Evolutionary conservation across 2,329 filamentous ascomycete species (phyloP), one percentile per base, ranked within the genome.

Genomic region (Aspergillus fructus): DNA sequence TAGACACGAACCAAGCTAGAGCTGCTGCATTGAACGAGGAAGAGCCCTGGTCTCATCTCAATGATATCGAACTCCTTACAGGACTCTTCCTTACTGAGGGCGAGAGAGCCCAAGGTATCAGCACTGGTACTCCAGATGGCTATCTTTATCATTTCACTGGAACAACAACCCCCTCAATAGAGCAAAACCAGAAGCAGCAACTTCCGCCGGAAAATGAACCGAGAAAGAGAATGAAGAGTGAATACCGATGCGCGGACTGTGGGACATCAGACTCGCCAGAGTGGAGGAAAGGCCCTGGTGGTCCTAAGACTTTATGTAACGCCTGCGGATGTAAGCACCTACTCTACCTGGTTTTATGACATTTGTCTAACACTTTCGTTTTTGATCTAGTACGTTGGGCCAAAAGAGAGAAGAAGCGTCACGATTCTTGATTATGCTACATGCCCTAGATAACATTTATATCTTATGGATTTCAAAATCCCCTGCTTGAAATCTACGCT

Each of bases 221-320:
- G 75, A 96, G 88, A 72, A 87, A 96, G 80, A 96, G 96, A 73
- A 79, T 91, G 47, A 96, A 96, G 72, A 83, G 96, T 69, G 93
- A 97, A 79, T 97, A 97, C 71, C 91, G 96, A 39, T 97, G 93
- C 74, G 93, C 91, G 1, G 93, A 97, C 73, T 97, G 93, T 76
- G 93, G 93, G 80, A 97, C 91, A 0, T 82, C 96, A 41, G 93
- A 97, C 70, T 96, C 91, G 15, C 93, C 93, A 0, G 93, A 97
- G 78, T 97, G 93, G 93, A 84, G 93, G 61, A 97, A 96, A 74
- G 93, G 93, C 0, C 93, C 93, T 0, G 91, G 85, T 61, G 93
- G 93, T 2, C 93, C 93, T 1, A 97, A 97, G 75, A 97, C 93
- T 8, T 78, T 97, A 12, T 97, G 93, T 76, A 97, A 97, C 77